These are phyloP conservation scores for Lactifluus piperatus DNA, from an alignment of 768 basidiomycete species.

Conservation along the genomic window DNA sequence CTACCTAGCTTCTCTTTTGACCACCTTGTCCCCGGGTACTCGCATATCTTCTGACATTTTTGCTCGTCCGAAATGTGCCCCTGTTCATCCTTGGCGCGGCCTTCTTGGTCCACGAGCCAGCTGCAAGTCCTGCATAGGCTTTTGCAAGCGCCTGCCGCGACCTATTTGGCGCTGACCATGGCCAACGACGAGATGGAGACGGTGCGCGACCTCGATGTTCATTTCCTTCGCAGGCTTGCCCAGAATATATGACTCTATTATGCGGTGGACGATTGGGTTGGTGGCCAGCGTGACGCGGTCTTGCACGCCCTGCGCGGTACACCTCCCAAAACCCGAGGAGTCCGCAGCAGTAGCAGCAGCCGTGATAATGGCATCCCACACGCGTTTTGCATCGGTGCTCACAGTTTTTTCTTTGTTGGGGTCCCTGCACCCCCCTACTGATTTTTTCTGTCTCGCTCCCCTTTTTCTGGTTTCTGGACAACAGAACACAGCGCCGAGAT, in stretches of 20 bases:
- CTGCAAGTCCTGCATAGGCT: slow-evolving; percentile 39
- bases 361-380: not conserved
- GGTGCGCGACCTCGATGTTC: slow-evolving; percentile 45
- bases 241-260: slow-evolving; percentile 46
- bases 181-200: slow-evolving; percentile 60
- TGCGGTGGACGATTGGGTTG: slow-evolving; percentile 65
- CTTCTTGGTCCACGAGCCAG: slow-evolving; percentile 42
- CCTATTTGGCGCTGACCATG: slow-evolving; percentile 49
- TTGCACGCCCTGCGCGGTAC: slow-evolving; percentile 29
- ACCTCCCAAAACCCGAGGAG: slow-evolving; percentile 31
- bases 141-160: slow-evolving; percentile 41
- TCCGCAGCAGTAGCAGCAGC: slow-evolving; percentile 35
- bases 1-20: slow-evolving; percentile 38
- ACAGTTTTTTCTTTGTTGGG: not conserved
- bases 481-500: slow-evolving; percentile 35
- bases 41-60: slow-evolving; percentile 38
- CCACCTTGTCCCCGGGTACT: slow-evolving; percentile 38
- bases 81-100: slow-evolving; percentile 40
- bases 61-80: slow-evolving; percentile 32
- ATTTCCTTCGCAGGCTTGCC: slow-evolving; percentile 32
- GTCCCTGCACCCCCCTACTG: not conserved
- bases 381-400: slow-evolving; percentile 1
- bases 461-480: not conserved
- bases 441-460: not conserved
- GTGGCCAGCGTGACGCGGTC: slow-evolving; percentile 49